Evolutionary conservation across 2,329 filamentous ascomycete species (phyloP).

Genomic region (Acephala macrosclerotiorum): DNA sequence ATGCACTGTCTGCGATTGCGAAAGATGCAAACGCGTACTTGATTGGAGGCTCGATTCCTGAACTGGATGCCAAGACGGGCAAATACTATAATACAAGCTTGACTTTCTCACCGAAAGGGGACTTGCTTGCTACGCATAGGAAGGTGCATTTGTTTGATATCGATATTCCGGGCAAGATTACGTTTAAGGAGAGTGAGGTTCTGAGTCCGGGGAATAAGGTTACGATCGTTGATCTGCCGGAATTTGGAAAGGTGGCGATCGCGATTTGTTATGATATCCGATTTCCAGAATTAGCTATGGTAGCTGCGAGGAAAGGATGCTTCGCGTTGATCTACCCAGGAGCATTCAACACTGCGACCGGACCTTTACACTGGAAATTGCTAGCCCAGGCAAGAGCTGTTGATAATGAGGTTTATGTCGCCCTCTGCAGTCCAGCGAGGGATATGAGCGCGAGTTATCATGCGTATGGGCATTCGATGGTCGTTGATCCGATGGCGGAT

Average conservation of each 20-base stretch:
- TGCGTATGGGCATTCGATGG: conserved; percentile 90
- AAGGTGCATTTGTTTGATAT: conserved; percentile 99
- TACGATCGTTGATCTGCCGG: conserved; percentile 85
- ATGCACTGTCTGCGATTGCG: conserved; percentile 82
- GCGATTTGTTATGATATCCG: conserved; percentile 98
- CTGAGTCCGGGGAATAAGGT: conserved; percentile 84
- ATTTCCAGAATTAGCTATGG: conserved; percentile 91
- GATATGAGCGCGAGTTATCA: conserved; percentile 81
- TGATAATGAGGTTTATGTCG: conserved; percentile 95
- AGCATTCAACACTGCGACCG: conserved; percentile 96
- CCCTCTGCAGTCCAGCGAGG: conserved; percentile 87
- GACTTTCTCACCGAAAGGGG: conserved; percentile 79
- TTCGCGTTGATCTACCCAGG: conserved; percentile 93
- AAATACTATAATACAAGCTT: conserved; percentile 93
- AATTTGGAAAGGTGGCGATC: conserved; percentile 85
- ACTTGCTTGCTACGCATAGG: conserved; percentile 85
- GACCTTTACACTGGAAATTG: conserved; percentile 89
- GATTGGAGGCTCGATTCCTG: conserved; percentile 91
- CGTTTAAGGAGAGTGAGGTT: conserved; percentile 89
- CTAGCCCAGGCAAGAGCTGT: conserved; percentile 83
- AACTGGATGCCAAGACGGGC: conserved; percentile 66
- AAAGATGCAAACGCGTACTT: conserved; percentile 81
- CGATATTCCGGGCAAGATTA: conserved; percentile 93
- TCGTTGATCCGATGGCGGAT: conserved; percentile 86
- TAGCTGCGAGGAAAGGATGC: conserved; percentile 84